Evolutionary conservation across 2,329 filamentous ascomycete genomes (phyloP).

Genomic region (Beauveria sp.): DNA sequence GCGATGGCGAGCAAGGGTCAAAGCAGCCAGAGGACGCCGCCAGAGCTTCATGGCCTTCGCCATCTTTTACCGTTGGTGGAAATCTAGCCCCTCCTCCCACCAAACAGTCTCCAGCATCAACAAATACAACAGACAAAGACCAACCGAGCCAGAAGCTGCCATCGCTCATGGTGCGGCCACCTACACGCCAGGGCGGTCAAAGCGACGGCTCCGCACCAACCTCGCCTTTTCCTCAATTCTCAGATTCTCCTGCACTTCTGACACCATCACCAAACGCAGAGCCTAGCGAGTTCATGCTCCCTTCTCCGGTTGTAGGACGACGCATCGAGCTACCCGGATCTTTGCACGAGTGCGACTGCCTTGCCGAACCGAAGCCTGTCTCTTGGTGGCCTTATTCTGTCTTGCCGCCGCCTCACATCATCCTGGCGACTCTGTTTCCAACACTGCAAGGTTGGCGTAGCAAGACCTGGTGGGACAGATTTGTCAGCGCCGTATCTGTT

Average conservation of each 20-base stretch:
- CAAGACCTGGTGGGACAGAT: slow-evolving; percentile 78
- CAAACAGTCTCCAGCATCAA: slow-evolving; percentile 12
- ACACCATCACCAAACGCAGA: slow-evolving; percentile 33
- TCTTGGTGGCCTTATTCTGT: slow-evolving; percentile 76
- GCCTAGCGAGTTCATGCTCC: slow-evolving; percentile 49
- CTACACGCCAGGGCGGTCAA: slow-evolving; percentile 33
- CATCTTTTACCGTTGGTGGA: slow-evolving; percentile 30
- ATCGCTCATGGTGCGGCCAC: slow-evolving; percentile 39
- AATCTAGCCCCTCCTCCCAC: slow-evolving; percentile 34
- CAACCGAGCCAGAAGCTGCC: slow-evolving; percentile 8
- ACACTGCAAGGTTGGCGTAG: slow-evolving; percentile 75
- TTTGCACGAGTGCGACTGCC: slow-evolving; percentile 28
- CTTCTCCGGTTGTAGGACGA: slow-evolving; percentile 30
- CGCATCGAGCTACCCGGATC: slow-evolving; percentile 41
- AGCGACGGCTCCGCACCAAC: slow-evolving; percentile 41
- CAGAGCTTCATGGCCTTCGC: slow-evolving; percentile 18
- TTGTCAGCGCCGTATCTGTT: slow-evolving; percentile 75
- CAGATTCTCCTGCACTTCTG: slow-evolving; percentile 47
- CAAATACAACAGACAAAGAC: neutral
- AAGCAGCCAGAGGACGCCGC: slow-evolving; percentile 3
- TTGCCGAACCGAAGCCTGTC: slow-evolving; percentile 39
- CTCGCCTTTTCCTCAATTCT: slow-evolving; percentile 62
- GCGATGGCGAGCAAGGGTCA: neutral
- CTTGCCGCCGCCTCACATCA: slow-evolving; percentile 62
- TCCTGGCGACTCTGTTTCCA: slow-evolving; percentile 74